Base-by-base conservation (phyloP, 371 early-diverging fungal genomes). In the Rhizopus sp. region DNA sequence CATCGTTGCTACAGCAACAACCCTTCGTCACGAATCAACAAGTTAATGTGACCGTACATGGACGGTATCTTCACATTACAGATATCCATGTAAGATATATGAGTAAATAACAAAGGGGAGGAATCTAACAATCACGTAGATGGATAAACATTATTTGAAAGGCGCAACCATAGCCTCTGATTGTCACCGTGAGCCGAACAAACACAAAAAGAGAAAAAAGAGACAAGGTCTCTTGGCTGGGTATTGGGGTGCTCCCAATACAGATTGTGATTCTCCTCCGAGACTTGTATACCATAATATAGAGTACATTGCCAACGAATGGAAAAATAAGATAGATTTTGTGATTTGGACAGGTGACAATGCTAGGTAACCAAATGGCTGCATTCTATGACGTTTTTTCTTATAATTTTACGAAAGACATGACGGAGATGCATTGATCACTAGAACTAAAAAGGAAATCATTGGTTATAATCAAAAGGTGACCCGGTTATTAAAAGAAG, bases 291-390 rank as follows among this genome's bases (percentile, higher is more conserved):
- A 88, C 38, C 82, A 83, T 7, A 87, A 88, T 0, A 75, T 86
- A 53, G 80, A 83, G 8, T 82, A 79, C 65, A 69, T 91, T 45
- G 75, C 70, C 9, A 60, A 63, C 13, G 70, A 82, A 35, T 69
- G 84, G 76, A 74, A 71, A 47, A 64, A 72, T 17, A 59, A 69
- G 15, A 72, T 88, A 40, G 89, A 91, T 60, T 91, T 91, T 78
- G 80, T 90, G 1, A 64, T 87, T 13, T 89, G 88, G 84, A 90
- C 92, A 5, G 92, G 92, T 16, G 89, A 89, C 62, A 88, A 85
- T 74, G 83, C 84, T 23, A 74, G 84, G 84, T 84, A 73, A 53
- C n/a, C 31, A 57, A 35, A 32, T 12, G 39, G 15, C 3, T n/a
- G 16, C 32, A 34, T 23, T 13, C 30, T 29, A 30, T 47, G 17